Evolutionary conservation across 495 filamentous ascomycete species (phyloP).

Genomic region (Podospora comata): DNA sequence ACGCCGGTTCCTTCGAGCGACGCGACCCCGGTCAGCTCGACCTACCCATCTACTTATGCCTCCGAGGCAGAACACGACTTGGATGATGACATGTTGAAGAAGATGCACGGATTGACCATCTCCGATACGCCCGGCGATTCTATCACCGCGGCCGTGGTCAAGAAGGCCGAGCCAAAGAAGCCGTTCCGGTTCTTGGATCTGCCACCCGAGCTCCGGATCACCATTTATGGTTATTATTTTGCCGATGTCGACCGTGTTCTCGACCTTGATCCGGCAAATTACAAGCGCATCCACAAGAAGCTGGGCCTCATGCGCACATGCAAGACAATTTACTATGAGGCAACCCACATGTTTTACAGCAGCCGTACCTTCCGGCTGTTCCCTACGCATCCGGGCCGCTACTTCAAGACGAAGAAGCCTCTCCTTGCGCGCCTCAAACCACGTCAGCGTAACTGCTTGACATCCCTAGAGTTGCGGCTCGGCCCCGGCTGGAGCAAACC

Average conservation of each 20-base stretch:
- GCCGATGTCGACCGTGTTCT: constrained; percentile 51
- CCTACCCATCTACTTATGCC: constrained; percentile 41
- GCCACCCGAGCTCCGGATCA: constrained; percentile 70
- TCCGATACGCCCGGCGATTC: constrained; percentile 14
- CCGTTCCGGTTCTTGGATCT: constrained; percentile 75
- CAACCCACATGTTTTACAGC: constrained; percentile 70
- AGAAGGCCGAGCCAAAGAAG: constrained; percentile 23
- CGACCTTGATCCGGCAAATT: constrained; percentile 68
- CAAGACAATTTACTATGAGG: constrained; percentile 65
- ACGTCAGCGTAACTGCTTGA: constrained; percentile 63
- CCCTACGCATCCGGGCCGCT: constrained; percentile 64
- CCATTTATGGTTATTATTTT: constrained; percentile 66
- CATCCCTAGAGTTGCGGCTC: constrained; percentile 69
- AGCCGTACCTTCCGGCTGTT: constrained; percentile 75
- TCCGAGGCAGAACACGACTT: constrained; percentile 45
- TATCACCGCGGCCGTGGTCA: constrained; percentile 13
- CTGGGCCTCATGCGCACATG: constrained; percentile 62
- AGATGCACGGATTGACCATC: constrained; percentile 37
- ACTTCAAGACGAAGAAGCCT: constrained; percentile 59
- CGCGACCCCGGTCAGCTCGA: constrained; percentile 29
- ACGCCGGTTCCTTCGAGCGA: constrained; percentile 34
- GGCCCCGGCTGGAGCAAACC: constrained; percentile 79
- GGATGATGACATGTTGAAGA: constrained; percentile 36
- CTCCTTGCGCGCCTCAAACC: constrained; percentile 63
- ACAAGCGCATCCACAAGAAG: constrained; percentile 52